Conservation (phyloP, 164 flowering plant genomes). For the Brasenia schreberi region DNA sequence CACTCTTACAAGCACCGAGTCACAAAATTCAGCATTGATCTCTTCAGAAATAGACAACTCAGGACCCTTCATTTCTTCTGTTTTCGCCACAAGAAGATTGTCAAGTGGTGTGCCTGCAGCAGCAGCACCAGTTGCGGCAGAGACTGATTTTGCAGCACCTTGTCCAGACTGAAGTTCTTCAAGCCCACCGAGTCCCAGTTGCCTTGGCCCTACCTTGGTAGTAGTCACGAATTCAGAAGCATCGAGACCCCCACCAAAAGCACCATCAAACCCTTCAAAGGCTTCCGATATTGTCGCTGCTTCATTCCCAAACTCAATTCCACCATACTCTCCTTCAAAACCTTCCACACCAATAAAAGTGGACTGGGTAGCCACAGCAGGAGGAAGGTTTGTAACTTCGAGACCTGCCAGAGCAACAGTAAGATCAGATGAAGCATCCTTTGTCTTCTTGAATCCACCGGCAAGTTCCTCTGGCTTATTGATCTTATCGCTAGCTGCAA, state of each 20-base stretch:
- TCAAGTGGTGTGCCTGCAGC: constrained; percentile 49
- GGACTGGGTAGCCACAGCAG: constrained; percentile 78
- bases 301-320: constrained; percentile 71
- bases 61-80: constrained; percentile 80
- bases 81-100: constrained; percentile 53
- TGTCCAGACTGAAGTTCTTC: constrained; percentile 54
- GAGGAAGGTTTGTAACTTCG: constrained; percentile 81
- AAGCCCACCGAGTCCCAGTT: constrained; percentile 61
- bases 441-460: constrained; percentile 79
- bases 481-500: constrained; percentile 85
- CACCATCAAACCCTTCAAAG: constrained; percentile 79
- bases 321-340: constrained; percentile 96
- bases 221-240: constrained; percentile 81
- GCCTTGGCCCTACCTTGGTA: constrained; percentile 25
- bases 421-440: constrained; percentile 47
- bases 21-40: constrained; percentile 78
- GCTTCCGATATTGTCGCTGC: constrained; percentile 63
- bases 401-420: constrained; percentile 63
- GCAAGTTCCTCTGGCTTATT: constrained; percentile 61
- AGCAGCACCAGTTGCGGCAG: constrained; percentile 17
- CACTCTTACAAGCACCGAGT: constrained; percentile 79
- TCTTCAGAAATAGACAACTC: constrained; percentile 75
- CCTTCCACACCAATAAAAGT: constrained; percentile 84
- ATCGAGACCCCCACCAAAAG: constrained; percentile 98
- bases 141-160: constrained; percentile 10